These are phyloP conservation scores for Xylaria digitata DNA, from an alignment of 2,329 filamentous ascomycete genomes.

Conservation along the genomic window DNA sequence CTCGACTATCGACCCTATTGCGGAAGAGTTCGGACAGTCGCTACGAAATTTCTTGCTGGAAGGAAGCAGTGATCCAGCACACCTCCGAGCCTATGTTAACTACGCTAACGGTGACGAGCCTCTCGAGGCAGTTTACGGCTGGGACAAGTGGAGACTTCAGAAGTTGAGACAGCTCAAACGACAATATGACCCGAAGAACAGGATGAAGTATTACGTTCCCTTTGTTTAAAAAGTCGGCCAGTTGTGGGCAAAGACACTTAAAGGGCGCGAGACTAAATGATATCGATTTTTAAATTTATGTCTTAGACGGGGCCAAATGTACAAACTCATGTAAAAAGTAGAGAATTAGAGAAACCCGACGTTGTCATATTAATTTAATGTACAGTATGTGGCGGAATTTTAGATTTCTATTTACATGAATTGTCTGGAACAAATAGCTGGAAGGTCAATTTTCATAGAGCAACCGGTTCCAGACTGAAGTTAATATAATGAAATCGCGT, in stretches of 20 bases:
- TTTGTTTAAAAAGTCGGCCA: neutral
- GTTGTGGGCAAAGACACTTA: neutral
- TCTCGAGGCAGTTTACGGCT: conserved; percentile 38
- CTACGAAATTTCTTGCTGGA: conserved; percentile 35
- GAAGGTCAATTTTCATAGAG: too few relatives aligned
- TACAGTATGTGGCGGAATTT: too few relatives aligned
- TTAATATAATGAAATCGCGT: too few relatives aligned
- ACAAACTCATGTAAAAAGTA: too few relatives aligned
- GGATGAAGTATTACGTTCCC: conserved; percentile 37
- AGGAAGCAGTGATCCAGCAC: conserved; percentile 37
- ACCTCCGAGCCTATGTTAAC: conserved; percentile 40
- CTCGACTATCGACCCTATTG: conserved; percentile 31
- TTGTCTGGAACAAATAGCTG: too few relatives aligned
- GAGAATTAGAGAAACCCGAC: too few relatives aligned
- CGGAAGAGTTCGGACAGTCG: conserved; percentile 33
- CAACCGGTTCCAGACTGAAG: too few relatives aligned
- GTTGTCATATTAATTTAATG: too few relatives aligned
- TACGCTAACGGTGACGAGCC: conserved; percentile 40
- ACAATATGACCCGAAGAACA: conserved; percentile 38
- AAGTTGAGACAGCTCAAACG: conserved; percentile 37
- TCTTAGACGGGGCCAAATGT: too few relatives aligned
- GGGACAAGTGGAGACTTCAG: conserved; percentile 39
- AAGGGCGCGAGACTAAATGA: neutral
- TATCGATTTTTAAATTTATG: neutral
- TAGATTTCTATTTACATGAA: too few relatives aligned